Percentiles rank a stretch among this genome's conserved stretches.
Conservation (phyloP, 2,329 filamentous ascomycete genomes). For the Colletotrichum sp. region DNA sequence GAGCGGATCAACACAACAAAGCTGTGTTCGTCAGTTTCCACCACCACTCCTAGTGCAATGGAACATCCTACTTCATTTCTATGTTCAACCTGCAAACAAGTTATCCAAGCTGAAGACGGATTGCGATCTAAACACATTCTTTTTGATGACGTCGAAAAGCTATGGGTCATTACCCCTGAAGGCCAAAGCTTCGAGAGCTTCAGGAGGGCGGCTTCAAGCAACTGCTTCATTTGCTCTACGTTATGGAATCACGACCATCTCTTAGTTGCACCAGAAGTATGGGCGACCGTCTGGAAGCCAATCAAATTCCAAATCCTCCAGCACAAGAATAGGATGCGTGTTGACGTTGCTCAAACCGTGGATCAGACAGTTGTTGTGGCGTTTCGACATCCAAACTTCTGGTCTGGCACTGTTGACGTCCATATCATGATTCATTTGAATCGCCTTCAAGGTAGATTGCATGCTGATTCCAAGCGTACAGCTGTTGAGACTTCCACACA, state of each 20-base stretch:
- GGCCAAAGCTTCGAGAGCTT: neutral
- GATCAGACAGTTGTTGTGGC: neutral
- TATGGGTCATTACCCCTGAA: neutral
- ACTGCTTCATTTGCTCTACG: neutral
- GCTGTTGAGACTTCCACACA: rapidly evolving
- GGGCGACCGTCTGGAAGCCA: neutral
- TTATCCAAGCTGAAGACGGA: neutral
- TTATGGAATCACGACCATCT: neutral
- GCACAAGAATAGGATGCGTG: neutral
- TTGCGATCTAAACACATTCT: neutral
- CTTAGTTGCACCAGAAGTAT: neutral
- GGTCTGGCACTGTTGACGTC: neutral
- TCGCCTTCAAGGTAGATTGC: neutral
- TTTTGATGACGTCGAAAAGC: neutral
- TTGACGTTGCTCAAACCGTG: neutral
- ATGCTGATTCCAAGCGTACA: neutral
- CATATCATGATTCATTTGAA: neutral
- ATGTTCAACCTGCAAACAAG: neutral
- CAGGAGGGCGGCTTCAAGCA: neutral
- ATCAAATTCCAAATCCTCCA: neutral
- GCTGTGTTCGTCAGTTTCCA: neutral
- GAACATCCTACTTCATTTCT: neutral
- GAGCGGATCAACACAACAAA: neutral
- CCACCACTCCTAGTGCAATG: neutral
- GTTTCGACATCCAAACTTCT: neutral